Evolutionary conservation across 371 early-diverging fungal species (phyloP).

Genomic region (Mortierella sp.): DNA sequence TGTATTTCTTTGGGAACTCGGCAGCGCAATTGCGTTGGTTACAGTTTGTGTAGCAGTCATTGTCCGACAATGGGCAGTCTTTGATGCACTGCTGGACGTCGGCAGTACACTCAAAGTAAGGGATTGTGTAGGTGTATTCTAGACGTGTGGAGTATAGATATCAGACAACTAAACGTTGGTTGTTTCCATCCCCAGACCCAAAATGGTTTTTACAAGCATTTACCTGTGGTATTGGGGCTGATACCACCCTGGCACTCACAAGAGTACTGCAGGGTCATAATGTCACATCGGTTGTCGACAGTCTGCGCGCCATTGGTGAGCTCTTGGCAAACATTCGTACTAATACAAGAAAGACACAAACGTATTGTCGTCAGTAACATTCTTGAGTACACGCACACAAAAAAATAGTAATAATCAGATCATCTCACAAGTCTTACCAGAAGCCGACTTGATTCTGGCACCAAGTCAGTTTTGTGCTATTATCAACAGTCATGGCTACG

Average conservation of each 20-base stretch:
- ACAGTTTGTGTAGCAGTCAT: slow-evolving; percentile 40
- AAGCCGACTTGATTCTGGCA: slow-evolving; percentile 51
- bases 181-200: too few species aligned
- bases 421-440: slow-evolving; percentile 29
- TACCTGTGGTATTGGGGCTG: slow-evolving; percentile 40
- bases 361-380: too few species aligned
- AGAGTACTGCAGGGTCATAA: slow-evolving; percentile 19
- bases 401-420: too few species aligned
- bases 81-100: slow-evolving; percentile 43
- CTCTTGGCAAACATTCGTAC: slow-evolving; percentile 52
- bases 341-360: background rate
- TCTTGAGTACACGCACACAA: too few species aligned
- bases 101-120: slow-evolving; percentile 50
- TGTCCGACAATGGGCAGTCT: slow-evolving; percentile 30
- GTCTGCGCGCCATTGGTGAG: slow-evolving; percentile 29
- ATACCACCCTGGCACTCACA: slow-evolving; percentile 41
- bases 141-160: background rate
- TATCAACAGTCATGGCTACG: slow-evolving; percentile 32
- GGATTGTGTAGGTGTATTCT: slow-evolving; percentile 59
- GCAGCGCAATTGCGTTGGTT: slow-evolving; percentile 44
- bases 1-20: slow-evolving; percentile 48
- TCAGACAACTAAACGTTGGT: too few species aligned
- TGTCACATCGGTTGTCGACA: slow-evolving; percentile 41
- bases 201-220: background rate
- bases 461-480: slow-evolving; percentile 51